phyloP scores from a whole-genome alignment of 768 basidiomycete species.

The Phylloporus rhodoxanthus region DNA sequence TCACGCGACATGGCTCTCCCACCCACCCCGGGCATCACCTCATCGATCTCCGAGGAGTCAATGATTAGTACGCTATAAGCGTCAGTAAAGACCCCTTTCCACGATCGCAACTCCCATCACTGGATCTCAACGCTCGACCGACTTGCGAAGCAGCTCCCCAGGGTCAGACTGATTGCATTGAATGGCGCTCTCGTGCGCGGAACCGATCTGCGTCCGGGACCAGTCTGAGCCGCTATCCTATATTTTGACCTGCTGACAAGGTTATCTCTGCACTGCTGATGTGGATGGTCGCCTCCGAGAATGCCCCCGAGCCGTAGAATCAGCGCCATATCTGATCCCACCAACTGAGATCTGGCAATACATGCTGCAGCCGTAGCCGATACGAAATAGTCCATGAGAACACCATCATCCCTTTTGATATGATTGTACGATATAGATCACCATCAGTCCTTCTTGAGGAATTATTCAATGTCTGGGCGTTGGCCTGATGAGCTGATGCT shows the following conservation, averaged over 20 bases:
- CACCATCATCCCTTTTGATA: constrained; percentile 12
- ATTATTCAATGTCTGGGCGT: constrained; percentile 20
- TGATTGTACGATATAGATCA: constrained; percentile 22
- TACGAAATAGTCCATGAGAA: constrained; percentile 24
- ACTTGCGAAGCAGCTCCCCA: constrained; percentile 4
- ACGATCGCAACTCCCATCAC: constrained; percentile 10
- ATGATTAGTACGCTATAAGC: constrained; percentile 4
- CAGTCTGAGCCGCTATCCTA: not conserved
- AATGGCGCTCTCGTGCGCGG: constrained; percentile 5
- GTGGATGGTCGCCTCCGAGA: not conserved
- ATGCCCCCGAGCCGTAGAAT: constrained; percentile 14
- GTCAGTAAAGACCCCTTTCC: constrained; percentile 5
- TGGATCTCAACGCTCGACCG: constrained; percentile 4
- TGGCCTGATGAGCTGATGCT: constrained; percentile 9
- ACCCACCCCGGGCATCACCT: constrained; percentile 10
- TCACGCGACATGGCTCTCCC: constrained; percentile 17
- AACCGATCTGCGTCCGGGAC: not conserved
- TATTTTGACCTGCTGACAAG: not conserved
- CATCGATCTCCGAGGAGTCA: constrained; percentile 27
- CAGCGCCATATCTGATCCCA: constrained; percentile 19
- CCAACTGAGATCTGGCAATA: constrained; percentile 17
- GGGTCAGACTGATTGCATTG: constrained; percentile 16
- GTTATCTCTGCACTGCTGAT: constrained; percentile 1
- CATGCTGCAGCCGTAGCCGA: constrained; percentile 12
- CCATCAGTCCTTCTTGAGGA: constrained; percentile 17